Evolutionary conservation across 257 asterid genomes (phyloP), one percentile per base, ranked within the genome.

Genomic region (Ballota nigra): DNA sequence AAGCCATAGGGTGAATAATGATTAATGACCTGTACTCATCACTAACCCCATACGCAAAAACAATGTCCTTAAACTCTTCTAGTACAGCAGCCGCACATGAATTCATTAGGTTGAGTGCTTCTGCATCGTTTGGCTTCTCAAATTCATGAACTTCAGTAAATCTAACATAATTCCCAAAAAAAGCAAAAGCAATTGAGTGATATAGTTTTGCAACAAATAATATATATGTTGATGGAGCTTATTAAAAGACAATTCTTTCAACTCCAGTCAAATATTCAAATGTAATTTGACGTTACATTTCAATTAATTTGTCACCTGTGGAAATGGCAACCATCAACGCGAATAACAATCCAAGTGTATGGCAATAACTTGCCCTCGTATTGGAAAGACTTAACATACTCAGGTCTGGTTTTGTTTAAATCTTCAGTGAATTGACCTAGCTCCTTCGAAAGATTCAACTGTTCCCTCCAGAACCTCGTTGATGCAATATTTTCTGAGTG

Each of bases 291-390:
- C 60, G 23, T 22, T 23, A 2, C 55, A 29, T 22, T 69, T 29
- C 49, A 8, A 69, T 29, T 34, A 67, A 29, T 52, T 6, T 19
- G 43, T 83, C 78, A 89, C 97, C 97, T 83, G 81, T 89, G 96
- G 82, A 93, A 93, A 78, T 89, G 98, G 73, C 97, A 93, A 63
- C 98, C 98, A 83, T 93, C 97, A 52, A 93, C 49, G 51, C 96
- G 95, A 64, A 93, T 67, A 59, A 87, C 97, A 68, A 91, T 82
- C 96, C 96, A 93, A 26, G 88, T 89, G 31, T 80, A 83, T 41
- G 86, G 86, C 87, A 85, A 74, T 83, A 89, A 73, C 77, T 74
- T 79, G 81, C 83, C 75, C 81, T 85, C 90, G 29, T 81, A 84
- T 24, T 80, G 84, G 85, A 89, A 93, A 34, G 89, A 86, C 69